Base-by-base conservation (phyloP, 1,284 basidiomycete genomes). In the Cutaneotrichosporon dermatis region DNA sequence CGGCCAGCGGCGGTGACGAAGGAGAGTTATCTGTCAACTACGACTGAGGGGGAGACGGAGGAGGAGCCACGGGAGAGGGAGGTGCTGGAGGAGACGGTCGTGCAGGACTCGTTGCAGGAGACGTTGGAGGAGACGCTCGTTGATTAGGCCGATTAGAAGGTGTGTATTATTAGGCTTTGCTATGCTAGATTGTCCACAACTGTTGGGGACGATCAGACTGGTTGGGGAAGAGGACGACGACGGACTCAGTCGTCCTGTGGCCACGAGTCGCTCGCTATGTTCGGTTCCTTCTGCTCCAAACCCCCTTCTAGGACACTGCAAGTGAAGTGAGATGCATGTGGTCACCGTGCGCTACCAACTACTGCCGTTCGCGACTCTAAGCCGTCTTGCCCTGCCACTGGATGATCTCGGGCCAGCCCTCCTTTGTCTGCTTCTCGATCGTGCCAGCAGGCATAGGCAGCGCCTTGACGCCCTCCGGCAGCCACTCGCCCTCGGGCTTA, bases 391-490 rank as follows among this genome's bases (percentile, higher is more conserved):
- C 73, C 35, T 69, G 59, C 72, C 72, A 76, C 67, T 76, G 74
- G n/a, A 75, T 64, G 15, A 76, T 71, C 51, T 65, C 65, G 37
- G 74, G 73, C 74, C 74, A 76, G 7, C 55, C 62, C 56, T 71
- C 72, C 42, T 57, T 53, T 66, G 65, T 42, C 25, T 67, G 71
- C 51, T 95, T 80, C 74, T 90, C 85, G 58, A 81, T 82, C 10
- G 90, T 94, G 41, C 90, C 94, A 35, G 90, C 92, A 1, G 94
- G 95, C 82, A 95, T 94, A 9, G 95, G 94, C 61, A 99, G 80
- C 63, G 86, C 84, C 59, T 85, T 83, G 6, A 98, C 84, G 51
- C 91, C 89, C 66, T 87, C 88, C 1, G 90, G 88, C 16, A 97
- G 78, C 64, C 92, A 86, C 73, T 90, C 88, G 64, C 89, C 86